These are phyloP conservation scores for Pulveroboletus frians DNA, from an alignment of 768 basidiomycete genomes.

Conservation along the genomic window DNA sequence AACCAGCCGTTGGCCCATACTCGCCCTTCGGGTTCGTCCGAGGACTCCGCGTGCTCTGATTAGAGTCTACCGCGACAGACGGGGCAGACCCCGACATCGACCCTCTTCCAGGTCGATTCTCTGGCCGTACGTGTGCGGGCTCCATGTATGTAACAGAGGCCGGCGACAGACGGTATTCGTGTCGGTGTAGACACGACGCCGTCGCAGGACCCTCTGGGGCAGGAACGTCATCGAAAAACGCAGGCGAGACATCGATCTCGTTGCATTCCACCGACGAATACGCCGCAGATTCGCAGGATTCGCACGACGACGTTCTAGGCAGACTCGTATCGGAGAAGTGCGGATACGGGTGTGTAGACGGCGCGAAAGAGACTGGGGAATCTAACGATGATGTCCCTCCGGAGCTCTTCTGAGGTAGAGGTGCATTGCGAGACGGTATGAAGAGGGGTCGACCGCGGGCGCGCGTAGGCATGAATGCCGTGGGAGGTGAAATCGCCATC, in stretches of 20 bases:
- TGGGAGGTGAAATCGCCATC: conserved; percentile 13
- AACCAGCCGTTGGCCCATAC: conserved; percentile 28
- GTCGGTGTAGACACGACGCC: conserved; percentile 32
- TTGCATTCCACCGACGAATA: conserved; percentile 12
- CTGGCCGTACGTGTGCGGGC: conserved; percentile 13
- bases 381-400: neutral
- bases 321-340: conserved; percentile 10
- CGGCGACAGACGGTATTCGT: conserved; percentile 21
- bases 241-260: conserved; percentile 39
- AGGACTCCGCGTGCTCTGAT: neutral
- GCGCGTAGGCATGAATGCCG: neutral
- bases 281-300: conserved; percentile 16
- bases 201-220: conserved; percentile 43
- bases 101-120: neutral
- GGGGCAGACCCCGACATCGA: neutral
- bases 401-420: conserved; percentile 1
- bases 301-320: conserved; percentile 9
- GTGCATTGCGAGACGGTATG: conserved; percentile 7
- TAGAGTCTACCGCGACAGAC: neutral
- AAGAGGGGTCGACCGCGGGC: neutral
- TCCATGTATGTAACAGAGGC: conserved; percentile 19
- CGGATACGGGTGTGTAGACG: neutral
- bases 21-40: neutral
- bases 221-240: conserved; percentile 41
- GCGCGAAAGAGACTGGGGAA: conserved; percentile 11